Percentiles rank a stretch among this genome's conserved stretches.
These are phyloP conservation scores for Leccinum imitatum DNA, from an alignment of 768 basidiomycete species.

Conservation along the genomic window DNA sequence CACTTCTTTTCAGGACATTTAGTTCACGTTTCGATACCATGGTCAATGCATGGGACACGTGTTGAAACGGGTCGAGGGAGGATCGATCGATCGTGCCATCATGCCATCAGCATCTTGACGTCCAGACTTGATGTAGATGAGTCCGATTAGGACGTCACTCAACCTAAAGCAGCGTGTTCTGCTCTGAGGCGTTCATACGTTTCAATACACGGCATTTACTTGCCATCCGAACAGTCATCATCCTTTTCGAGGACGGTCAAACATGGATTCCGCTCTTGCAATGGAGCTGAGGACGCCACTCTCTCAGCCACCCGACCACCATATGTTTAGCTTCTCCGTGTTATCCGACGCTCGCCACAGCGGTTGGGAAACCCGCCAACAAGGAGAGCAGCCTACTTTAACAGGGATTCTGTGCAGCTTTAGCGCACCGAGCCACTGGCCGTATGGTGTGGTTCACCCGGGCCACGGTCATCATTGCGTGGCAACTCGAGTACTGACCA, in stretches of 20 bases:
- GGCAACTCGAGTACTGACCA: no score
- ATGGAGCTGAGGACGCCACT: background rate
- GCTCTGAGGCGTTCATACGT: background rate
- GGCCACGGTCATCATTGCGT: no score
- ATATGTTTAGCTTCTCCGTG: no score
- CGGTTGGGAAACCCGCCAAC: no score
- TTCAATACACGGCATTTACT: background rate
- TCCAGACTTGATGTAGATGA: background rate
- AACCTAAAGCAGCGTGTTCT: background rate
- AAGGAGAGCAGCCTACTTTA: no score
- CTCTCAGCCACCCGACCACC: no score
- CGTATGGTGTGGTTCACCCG: no score
- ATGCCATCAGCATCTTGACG: background rate
- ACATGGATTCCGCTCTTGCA: background rate
- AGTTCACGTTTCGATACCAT: conserved; percentile 3
- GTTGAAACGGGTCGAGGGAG: background rate
- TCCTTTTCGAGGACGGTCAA: background rate
- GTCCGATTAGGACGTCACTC: background rate
- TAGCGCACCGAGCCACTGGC: no score
- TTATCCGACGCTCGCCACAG: no score
- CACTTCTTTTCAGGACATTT: background rate
- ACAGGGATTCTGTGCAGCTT: no score
- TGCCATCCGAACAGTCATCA: background rate
- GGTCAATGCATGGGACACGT: background rate
- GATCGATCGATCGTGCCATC: background rate